Base-by-base conservation (phyloP, 73 alveolate genomes). In the Stentor coeruleus region DNA sequence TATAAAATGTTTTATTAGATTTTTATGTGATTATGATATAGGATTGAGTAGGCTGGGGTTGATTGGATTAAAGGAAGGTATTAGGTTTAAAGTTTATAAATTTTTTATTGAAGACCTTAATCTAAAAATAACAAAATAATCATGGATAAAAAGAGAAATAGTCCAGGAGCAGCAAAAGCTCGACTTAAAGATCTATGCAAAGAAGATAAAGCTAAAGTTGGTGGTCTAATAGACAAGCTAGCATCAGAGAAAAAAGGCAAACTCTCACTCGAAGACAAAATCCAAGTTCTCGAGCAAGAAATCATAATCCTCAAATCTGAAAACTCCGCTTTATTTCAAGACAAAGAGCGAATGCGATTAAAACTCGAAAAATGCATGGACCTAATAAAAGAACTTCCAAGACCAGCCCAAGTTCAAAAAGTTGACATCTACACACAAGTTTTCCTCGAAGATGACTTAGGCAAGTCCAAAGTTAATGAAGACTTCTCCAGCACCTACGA, bases 141-240 rank as follows among this genome's bases (percentile, higher is more conserved):
- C n/a, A n/a, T n/a, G n/a, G n/a, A n/a, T n/a, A n/a, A n/a, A n/a
- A n/a, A n/a, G n/a, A n/a, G n/a, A n/a, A n/a, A n/a, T n/a, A n/a
- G n/a, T n/a, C n/a, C n/a, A n/a, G n/a, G n/a, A 4, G 41, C 82
- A 3, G 37, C 60, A 26, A 81, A 85, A 35, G 91, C 92, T 15
- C 84, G 95, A 76, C 87, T 94, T 42, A 83, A 88, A 75, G 98
- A 94, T 83, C 87, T 94, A 57, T 94, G 98, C 81, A 94, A 96
- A 0, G 98, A 94, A 90, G 98, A 94, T 82, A 94, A 94, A 80
- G 91, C 94, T 39, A 94, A 94, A 80, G 91, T 94, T 0, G 98
- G 98, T 3, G 97, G 91, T 72, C 87, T 94, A 36, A 92, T 94
- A 31, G 92, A 94, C 84, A 94, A 94, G 74, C 79, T 94, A 59